A percentile compares a stretch with the other conserved stretches of the same genome.
Conservation (phyloP, 2,329 filamentous ascomycete genomes). For the Ophiocordyceps unilateralis region DNA sequence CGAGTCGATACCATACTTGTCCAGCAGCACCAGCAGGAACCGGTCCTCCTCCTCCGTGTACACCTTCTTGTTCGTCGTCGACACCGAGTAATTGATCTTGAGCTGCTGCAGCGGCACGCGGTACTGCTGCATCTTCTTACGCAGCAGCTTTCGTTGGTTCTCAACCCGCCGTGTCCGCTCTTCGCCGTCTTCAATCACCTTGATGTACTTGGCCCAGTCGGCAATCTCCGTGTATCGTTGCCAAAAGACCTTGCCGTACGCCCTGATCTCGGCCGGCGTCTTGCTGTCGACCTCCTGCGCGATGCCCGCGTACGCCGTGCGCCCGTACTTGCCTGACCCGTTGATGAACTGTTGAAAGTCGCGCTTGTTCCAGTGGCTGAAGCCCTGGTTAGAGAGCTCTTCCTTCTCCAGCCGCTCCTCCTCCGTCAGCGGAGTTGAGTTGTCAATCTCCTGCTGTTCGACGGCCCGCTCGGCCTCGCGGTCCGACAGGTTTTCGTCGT, state of each 20-base stretch:
- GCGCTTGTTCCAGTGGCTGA: constrained; percentile 86
- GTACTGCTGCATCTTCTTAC: constrained; percentile 91
- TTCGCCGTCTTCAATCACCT: constrained; percentile 82
- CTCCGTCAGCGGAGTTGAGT: constrained; percentile 73
- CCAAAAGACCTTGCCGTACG: constrained; percentile 94
- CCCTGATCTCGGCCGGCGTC: constrained; percentile 64
- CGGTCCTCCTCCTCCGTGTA: constrained; percentile 97
- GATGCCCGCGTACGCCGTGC: constrained; percentile 70
- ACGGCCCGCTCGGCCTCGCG: constrained; percentile 75
- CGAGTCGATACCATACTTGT: constrained; percentile 81
- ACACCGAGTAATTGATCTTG: constrained; percentile 97
- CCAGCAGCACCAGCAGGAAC: constrained; percentile 83
- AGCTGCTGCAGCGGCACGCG: constrained; percentile 95
- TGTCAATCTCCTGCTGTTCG: constrained; percentile 86
- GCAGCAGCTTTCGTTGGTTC: constrained; percentile 81
- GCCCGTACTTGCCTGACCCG: constrained; percentile 81
- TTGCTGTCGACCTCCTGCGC: constrained; percentile 86
- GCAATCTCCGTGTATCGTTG: constrained; percentile 79
- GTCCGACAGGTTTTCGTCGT: constrained; percentile 72
- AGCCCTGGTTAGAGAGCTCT: constrained; percentile 64
- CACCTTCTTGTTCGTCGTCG: constrained; percentile 98
- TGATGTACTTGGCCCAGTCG: constrained; percentile 78
- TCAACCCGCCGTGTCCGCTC: constrained; percentile 77
- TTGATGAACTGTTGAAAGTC: constrained; percentile 99
- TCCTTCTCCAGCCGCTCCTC: constrained; percentile 82